Evolutionary conservation across 352 stramenopile species (phyloP).

Genomic region (Pythium monospermum): DNA sequence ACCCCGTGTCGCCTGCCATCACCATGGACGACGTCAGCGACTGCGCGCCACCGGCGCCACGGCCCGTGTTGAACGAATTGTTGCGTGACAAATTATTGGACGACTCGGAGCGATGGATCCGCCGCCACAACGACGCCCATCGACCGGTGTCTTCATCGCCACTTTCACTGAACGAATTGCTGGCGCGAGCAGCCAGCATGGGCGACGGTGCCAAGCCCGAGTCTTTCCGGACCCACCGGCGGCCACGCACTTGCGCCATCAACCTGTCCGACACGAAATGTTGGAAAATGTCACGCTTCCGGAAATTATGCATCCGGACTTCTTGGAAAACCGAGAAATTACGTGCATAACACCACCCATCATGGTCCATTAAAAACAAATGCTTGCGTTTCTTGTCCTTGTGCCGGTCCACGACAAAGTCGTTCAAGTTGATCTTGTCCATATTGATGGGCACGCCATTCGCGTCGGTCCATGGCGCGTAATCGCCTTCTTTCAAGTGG

Average conservation of each 20-base stretch:
- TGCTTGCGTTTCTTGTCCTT: slow-evolving; percentile 78
- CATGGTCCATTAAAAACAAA: slow-evolving; percentile 81
- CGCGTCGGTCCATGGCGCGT: slow-evolving; percentile 80
- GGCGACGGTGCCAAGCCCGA: slow-evolving; percentile 28
- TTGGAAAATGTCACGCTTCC: slow-evolving; percentile 79
- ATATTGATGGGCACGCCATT: slow-evolving; percentile 78
- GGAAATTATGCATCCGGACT: slow-evolving; percentile 69
- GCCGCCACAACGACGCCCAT: slow-evolving; percentile 65
- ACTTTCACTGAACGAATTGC: slow-evolving; percentile 56
- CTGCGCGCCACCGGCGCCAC: slow-evolving; percentile 18
- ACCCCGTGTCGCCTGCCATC: slow-evolving; percentile 43
- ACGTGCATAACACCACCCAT: slow-evolving; percentile 82
- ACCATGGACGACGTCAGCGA: slow-evolving; percentile 38
- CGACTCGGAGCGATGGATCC: slow-evolving; percentile 37
- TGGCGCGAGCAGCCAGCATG: slow-evolving; percentile 22
- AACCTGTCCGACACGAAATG: slow-evolving; percentile 81
- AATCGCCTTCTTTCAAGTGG: slow-evolving; percentile 81
- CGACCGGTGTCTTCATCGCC: slow-evolving; percentile 66
- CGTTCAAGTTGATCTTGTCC: slow-evolving; percentile 66
- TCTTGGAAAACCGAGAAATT: slow-evolving; percentile 88
- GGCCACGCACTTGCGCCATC: slow-evolving; percentile 78
- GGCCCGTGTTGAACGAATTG: slow-evolving; percentile 54
- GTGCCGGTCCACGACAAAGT: slow-evolving; percentile 75
- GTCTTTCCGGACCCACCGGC: slow-evolving; percentile 75
- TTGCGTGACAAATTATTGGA: slow-evolving; percentile 59